Evolutionary conservation across 495 filamentous ascomycete genomes (phyloP).

Genomic region (Penicillium steckii): DNA sequence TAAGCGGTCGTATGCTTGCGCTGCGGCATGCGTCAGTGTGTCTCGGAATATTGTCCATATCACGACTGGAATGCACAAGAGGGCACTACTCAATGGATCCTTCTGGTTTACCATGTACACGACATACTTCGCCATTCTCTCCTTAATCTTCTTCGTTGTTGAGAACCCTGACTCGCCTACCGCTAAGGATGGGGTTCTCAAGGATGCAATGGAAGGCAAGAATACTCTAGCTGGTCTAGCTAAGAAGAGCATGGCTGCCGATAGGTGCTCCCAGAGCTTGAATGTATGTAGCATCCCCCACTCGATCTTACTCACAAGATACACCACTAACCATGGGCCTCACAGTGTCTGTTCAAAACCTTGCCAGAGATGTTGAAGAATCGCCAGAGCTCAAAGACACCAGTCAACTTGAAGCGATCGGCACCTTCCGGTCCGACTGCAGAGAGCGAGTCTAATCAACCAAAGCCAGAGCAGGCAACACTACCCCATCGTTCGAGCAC

Average conservation of each 20-base stretch:
- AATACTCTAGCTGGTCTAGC: slow-evolving; percentile 75
- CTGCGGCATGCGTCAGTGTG: slow-evolving; percentile 86
- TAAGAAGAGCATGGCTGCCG: slow-evolving; percentile 83
- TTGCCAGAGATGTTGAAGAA: slow-evolving; percentile 68
- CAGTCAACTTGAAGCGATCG: slow-evolving; percentile 43
- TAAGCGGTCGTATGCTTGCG: slow-evolving; percentile 85
- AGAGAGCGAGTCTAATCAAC: slow-evolving; percentile 25
- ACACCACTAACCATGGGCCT: neutral
- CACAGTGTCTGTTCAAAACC: slow-evolving; percentile 74
- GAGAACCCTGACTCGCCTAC: slow-evolving; percentile 80
- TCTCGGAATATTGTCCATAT: slow-evolving; percentile 95
- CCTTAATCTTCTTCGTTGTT: slow-evolving; percentile 83
- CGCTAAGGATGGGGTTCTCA: slow-evolving; percentile 73
- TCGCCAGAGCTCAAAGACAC: slow-evolving; percentile 43
- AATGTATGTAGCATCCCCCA: slow-evolving; percentile 51
- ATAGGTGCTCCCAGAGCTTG: slow-evolving; percentile 75
- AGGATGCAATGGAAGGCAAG: slow-evolving; percentile 80
- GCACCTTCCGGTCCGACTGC: slow-evolving; percentile 29
- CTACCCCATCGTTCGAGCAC: slow-evolving; percentile 48
- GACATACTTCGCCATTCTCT: slow-evolving; percentile 90
- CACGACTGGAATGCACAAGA: slow-evolving; percentile 81
- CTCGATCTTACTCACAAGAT: neutral
- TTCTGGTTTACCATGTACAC: slow-evolving; percentile 99
- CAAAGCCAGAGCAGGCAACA: slow-evolving; percentile 24
- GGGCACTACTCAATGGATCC: slow-evolving; percentile 78